A percentile compares a stretch with the other conserved stretches of the same genome.
Evolutionary conservation across 2,329 filamentous ascomycete genomes (phyloP).

Genomic region (Sclerotinia nivalis): DNA sequence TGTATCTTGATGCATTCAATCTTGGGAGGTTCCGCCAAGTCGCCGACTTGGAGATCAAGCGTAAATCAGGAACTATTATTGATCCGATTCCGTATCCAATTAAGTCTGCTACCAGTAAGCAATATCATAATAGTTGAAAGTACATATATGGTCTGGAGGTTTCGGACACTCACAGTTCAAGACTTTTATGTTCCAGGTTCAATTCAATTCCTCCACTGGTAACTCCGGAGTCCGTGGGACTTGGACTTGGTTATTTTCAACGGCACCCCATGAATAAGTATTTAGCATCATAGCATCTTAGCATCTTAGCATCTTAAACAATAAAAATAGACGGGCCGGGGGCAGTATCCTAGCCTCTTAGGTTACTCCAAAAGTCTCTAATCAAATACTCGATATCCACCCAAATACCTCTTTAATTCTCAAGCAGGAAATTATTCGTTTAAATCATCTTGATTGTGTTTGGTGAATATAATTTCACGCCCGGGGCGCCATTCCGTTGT

Average conservation of each 20-base stretch:
- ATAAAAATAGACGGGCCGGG: background rate
- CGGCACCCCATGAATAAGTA: background rate
- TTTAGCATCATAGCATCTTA: background rate
- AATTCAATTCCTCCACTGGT: background rate
- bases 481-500: slow-evolving; percentile 10
- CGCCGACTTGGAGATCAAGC: slow-evolving; percentile 21
- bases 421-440: slow-evolving; percentile 10
- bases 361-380: slow-evolving; percentile 13
- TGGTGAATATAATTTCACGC: background rate
- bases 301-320: slow-evolving; percentile 9
- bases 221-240: slow-evolving; percentile 1
- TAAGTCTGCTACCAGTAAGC: background rate
- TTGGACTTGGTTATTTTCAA: background rate
- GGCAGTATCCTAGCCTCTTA: background rate
- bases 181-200: slow-evolving; percentile 13
- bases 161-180: slow-evolving; percentile 17
- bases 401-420: background rate
- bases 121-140: background rate
- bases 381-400: slow-evolving; percentile 3
- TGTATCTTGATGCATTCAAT: slow-evolving; percentile 14
- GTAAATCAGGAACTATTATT: slow-evolving; percentile 14
- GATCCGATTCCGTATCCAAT: slow-evolving; percentile 5
- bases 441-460: slow-evolving; percentile 18
- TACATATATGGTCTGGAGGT: background rate
- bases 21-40: slow-evolving; percentile 19